Conservation (phyloP, 345 rosid genomes). For the Erysimum cheiranthoides region DNA sequence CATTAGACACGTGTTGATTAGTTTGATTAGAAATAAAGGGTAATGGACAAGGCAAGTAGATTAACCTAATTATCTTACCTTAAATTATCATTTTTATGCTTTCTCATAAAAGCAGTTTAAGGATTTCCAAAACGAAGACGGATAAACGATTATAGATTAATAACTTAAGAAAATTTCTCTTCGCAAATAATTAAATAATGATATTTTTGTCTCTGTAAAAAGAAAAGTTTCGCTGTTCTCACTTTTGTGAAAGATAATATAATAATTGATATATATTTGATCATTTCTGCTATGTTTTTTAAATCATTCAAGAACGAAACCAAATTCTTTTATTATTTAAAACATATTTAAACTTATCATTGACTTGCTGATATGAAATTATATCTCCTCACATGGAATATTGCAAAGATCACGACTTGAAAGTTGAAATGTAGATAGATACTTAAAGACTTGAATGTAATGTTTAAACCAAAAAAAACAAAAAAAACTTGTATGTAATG, state of each 20-base stretch:
- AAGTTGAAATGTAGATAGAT: conserved; percentile 34
- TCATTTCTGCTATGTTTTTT: background rate
- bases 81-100: background rate
- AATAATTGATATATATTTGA: background rate
- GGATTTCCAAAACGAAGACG: background rate
- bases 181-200: background rate
- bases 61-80: conserved; percentile 8
- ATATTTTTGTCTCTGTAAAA: background rate
- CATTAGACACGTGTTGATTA: conserved; percentile 1
- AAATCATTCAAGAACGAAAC: background rate
- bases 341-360: conserved; percentile 23
- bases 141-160: no score
- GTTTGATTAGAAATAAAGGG: background rate
- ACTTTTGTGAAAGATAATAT: background rate
- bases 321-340: background rate
- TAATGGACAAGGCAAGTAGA: background rate
- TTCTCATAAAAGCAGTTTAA: background rate
- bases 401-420: conserved; percentile 35
- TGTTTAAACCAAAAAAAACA: background rate
- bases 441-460: background rate
- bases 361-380: conserved; percentile 33
- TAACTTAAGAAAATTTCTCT: no score
- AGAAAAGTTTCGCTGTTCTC: background rate
- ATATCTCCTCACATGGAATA: conserved; percentile 37
- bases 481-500: background rate